Evolutionary conservation across 352 stramenopile genomes (phyloP).

Genomic region (Globisporangium alternatum): DNA sequence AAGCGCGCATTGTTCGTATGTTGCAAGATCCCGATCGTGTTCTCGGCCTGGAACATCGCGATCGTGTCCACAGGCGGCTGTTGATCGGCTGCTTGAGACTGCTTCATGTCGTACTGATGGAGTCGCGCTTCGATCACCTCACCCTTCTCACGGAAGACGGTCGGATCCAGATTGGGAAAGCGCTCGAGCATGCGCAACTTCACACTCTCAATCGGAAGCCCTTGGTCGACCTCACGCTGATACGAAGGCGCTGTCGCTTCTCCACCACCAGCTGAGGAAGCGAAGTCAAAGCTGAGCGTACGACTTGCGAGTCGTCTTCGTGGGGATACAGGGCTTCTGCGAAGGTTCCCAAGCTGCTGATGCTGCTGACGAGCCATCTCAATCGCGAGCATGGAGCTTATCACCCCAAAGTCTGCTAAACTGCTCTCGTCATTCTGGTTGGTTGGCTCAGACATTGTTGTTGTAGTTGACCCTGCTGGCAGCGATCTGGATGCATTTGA

Average conservation of each 20-base stretch:
- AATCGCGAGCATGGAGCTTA: slow-evolving; percentile 39
- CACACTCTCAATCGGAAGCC: slow-evolving; percentile 52
- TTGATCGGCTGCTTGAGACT: background rate
- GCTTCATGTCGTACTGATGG: slow-evolving; percentile 31
- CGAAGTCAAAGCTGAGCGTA: slow-evolving; percentile 12
- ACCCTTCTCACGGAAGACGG: slow-evolving; percentile 35
- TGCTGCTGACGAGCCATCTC: slow-evolving; percentile 25
- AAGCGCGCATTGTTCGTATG: slow-evolving; percentile 50
- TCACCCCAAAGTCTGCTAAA: slow-evolving; percentile 36
- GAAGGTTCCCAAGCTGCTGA: background rate
- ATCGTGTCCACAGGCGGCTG: background rate
- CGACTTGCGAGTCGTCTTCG: slow-evolving; percentile 24
- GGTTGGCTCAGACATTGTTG: slow-evolving; percentile 10
- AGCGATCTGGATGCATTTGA: background rate
- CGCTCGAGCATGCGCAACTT: slow-evolving; percentile 47
- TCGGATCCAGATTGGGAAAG: slow-evolving; percentile 48
- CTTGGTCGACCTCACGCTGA: slow-evolving; percentile 45
- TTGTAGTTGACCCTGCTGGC: background rate
- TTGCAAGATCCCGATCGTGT: slow-evolving; percentile 42
- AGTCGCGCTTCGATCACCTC: slow-evolving; percentile 35
- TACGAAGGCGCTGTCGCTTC: slow-evolving; percentile 23
- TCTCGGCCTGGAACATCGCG: slow-evolving; percentile 11
- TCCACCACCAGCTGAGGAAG: background rate
- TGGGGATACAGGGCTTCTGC: slow-evolving; percentile 15
- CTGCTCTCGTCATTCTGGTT: slow-evolving; percentile 24